Conservation (phyloP, 1,284 basidiomycete species). For the Trichosporon ovoides region DNA sequence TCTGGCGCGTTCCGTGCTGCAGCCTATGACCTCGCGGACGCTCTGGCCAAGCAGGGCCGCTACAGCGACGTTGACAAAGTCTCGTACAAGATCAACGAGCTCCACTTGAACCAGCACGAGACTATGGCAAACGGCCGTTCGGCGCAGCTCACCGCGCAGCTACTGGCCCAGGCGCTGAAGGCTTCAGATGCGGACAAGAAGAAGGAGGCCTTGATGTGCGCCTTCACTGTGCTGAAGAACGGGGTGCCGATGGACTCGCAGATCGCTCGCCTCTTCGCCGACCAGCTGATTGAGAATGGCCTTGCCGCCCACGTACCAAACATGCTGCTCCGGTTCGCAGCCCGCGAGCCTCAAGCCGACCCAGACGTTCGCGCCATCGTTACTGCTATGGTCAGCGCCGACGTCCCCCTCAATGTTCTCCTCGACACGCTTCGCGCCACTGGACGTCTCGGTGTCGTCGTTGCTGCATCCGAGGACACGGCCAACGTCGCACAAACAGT, state of each 20-base stretch:
- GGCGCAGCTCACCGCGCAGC: not conserved
- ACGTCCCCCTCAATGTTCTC: conserved; percentile 12
- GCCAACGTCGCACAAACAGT: conserved; percentile 18
- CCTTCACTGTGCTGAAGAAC: conserved; percentile 9
- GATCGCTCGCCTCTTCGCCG: not conserved
- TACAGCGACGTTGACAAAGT: conserved; percentile 24
- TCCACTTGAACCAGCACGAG: not conserved
- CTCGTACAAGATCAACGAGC: no score
- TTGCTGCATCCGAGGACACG: conserved; percentile 6
- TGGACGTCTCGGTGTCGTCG: conserved; percentile 12
- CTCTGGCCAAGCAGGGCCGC: conserved; percentile 53
- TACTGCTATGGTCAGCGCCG: conserved; percentile 1
- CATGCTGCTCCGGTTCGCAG: conserved; percentile 7
- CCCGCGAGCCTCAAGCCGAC: not conserved
- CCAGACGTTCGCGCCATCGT: conserved; percentile 1
- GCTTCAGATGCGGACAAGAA: conserved; percentile 30
- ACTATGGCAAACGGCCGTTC: not conserved
- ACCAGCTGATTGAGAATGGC: conserved; percentile 8
- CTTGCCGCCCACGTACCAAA: conserved; percentile 13
- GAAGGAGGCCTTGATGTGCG: conserved; percentile 51
- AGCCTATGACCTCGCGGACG: conserved; percentile 45
- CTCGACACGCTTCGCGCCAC: conserved; percentile 20
- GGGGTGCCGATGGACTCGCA: conserved; percentile 17
- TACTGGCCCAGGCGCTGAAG: conserved; percentile 53
- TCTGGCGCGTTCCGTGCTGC: not conserved